Base-by-base conservation (phyloP, 2,329 filamentous ascomycete species). In the Penicillium sp. region DNA sequence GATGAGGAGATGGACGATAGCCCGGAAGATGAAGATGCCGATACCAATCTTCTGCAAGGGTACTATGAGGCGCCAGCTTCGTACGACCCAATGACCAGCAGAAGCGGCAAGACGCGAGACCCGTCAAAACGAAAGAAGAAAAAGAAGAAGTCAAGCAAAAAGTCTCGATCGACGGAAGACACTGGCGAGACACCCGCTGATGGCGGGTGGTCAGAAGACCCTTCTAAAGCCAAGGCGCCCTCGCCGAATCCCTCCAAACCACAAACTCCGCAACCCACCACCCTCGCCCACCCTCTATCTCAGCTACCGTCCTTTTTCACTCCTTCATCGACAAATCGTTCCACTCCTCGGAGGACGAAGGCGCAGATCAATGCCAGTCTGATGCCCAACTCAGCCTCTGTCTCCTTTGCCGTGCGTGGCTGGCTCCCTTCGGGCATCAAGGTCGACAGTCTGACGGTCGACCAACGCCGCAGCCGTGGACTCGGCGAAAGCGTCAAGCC, bases 401-500 rank as follows among this genome's bases (percentile, higher is more conserved):
- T 88, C 49, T 89, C 85, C 3, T 77, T 77, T 57, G 70, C 69
- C 28, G 77, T 83, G 39, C 80, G 81, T 52, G 82, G 82, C 2
- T 84, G 81, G 81, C 64, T 85, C 35, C 77, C 82, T 0, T 84
- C 81, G 55, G 82, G 82, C 3, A 75, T 85, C 57, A 79, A 76
- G 51, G 82, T 85, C 1, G 81, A 84, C 45, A 78, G 76, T 56
- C 62, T 85, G 52, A 73, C 74, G n/a, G 69, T 85, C 11, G 81
- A 84, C 65, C 75, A 81, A n/a, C 84, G 87, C 66, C 90, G 85
- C 72, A 95, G 88, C 68, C 81, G 85, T 48, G 93, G 93, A 0
- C 62, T 98, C 39, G 89, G 89, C 0, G 89, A 95, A 56, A 83
- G 86, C 2, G 83, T 97, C 35, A 94, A 90, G 71, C 93, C 93